phyloP scores from a whole-genome alignment of 1,284 basidiomycete genomes.

The Moesziomyces antarcticus region DNA sequence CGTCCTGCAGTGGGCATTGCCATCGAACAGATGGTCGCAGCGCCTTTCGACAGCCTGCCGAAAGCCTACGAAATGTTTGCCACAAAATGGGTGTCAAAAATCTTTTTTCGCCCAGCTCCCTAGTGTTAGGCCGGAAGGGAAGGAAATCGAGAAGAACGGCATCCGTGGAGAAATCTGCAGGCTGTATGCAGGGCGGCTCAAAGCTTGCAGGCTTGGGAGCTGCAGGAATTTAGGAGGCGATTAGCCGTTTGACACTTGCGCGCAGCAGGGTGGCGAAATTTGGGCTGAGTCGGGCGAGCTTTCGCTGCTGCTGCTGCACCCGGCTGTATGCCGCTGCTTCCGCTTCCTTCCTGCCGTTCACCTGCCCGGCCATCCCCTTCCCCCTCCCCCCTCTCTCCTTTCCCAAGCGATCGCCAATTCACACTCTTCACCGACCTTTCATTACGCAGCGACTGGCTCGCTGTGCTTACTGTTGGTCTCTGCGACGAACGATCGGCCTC shows the following conservation, averaged over 20 bases:
- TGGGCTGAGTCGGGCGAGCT: slow-evolving; percentile 20
- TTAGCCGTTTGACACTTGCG: slow-evolving; percentile 7
- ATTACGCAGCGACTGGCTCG: slow-evolving; percentile 6
- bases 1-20: too few species aligned
- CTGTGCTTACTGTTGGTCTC: neutral
- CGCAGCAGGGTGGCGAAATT: slow-evolving; percentile 17
- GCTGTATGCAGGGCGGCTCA: slow-evolving; percentile 19
- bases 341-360: neutral
- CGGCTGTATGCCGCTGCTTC: neutral
- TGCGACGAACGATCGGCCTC: neutral
- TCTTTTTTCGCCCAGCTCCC: neutral
- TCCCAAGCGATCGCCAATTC: neutral
- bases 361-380: neutral
- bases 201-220: slow-evolving; percentile 17
- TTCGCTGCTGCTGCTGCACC: too few species aligned
- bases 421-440: neutral
- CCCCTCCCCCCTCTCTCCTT: neutral
- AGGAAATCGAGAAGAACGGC: neutral
- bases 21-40: neutral
- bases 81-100: neutral
- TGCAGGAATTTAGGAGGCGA: neutral
- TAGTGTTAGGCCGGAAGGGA: neutral
- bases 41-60: neutral
- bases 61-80: neutral
- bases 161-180: slow-evolving; percentile 9